phyloP scores from a whole-genome alignment of 495 filamentous ascomycete genomes.

The Oidiodendron maius region DNA sequence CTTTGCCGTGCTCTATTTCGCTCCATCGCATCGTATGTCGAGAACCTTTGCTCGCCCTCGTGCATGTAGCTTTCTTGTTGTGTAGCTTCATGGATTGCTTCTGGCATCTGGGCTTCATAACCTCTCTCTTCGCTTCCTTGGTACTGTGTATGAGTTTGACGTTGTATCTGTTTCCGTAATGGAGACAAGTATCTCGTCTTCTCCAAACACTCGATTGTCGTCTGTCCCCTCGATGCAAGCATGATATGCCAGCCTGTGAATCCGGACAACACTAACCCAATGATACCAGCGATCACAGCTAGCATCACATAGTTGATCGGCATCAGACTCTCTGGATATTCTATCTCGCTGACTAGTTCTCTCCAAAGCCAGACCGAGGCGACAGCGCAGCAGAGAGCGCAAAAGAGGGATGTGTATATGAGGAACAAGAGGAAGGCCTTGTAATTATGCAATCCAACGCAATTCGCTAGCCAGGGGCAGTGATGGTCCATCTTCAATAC shows the following conservation, averaged over 20 bases:
- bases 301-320: constrained; percentile 89
- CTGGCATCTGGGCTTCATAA: constrained; percentile 69
- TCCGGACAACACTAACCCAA: constrained; percentile 78
- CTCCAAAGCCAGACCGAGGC: constrained; percentile 72
- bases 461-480: constrained; percentile 96
- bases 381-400: constrained; percentile 70
- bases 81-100: constrained; percentile 38
- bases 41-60: constrained; percentile 10
- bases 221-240: constrained; percentile 70
- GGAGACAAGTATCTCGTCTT: constrained; percentile 88
- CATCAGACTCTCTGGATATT: constrained; percentile 60
- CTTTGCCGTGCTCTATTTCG: constrained; percentile 60
- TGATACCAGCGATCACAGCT: constrained; percentile 80
- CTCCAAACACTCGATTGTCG: constrained; percentile 93
- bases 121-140: constrained; percentile 41
- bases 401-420: constrained; percentile 84
- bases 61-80: neutral
- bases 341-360: constrained; percentile 65
- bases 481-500: constrained; percentile 99
- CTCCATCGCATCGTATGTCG: constrained; percentile 65
- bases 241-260: constrained; percentile 93
- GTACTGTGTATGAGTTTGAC: constrained; percentile 41
- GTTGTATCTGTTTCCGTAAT: constrained; percentile 60
- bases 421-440: constrained; percentile 93
- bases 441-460: constrained; percentile 89